phyloP scores from a whole-genome alignment of 176 grass and related monocot species.

The Phragmites australis region DNA sequence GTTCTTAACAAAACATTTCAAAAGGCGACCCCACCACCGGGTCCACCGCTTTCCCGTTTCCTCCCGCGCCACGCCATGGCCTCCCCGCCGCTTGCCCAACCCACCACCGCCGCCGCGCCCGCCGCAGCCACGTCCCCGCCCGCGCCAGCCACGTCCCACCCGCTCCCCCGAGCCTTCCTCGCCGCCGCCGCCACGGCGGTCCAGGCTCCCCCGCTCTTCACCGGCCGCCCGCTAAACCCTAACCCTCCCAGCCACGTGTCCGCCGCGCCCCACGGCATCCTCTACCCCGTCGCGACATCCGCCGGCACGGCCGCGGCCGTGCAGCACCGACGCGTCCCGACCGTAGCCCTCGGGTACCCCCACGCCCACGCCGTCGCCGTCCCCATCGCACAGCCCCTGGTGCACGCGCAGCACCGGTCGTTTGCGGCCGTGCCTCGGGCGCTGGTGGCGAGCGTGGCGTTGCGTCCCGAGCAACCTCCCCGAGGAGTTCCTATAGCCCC shows the following conservation, averaged over 20 bases:
- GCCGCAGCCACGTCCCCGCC: conserved; percentile 21
- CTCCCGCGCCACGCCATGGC: conserved; percentile 39
- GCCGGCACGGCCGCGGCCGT: neutral
- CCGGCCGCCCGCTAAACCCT: conserved; percentile 44
- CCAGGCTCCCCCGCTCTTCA: conserved; percentile 35
- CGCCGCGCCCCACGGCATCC: conserved; percentile 33
- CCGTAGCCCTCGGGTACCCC: conserved; percentile 24
- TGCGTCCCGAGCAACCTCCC: conserved; percentile 36
- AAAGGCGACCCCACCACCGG: conserved; percentile 13
- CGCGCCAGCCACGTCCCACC: conserved; percentile 28
- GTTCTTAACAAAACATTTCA: conserved; percentile 39
- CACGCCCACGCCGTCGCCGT: conserved; percentile 46
- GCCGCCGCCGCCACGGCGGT: neutral
- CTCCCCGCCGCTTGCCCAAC: conserved; percentile 32
- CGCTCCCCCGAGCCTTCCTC: conserved; percentile 43
- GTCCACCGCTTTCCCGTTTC: conserved; percentile 15
- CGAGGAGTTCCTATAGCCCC: conserved; percentile 41
- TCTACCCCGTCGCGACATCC: conserved; percentile 23
- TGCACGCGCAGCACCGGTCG: conserved; percentile 29
- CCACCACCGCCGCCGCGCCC: conserved; percentile 6
- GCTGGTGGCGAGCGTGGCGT: conserved; percentile 12
- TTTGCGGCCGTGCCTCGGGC: conserved; percentile 28
- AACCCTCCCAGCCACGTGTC: conserved; percentile 39
- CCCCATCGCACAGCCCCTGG: conserved; percentile 1
- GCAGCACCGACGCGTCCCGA: conserved; percentile 31